A percentile compares a stretch with the other conserved stretches of the same genome.
Evolutionary conservation across 2,329 filamentous ascomycete species (phyloP).

Genomic region (Xylariaceae sp.): DNA sequence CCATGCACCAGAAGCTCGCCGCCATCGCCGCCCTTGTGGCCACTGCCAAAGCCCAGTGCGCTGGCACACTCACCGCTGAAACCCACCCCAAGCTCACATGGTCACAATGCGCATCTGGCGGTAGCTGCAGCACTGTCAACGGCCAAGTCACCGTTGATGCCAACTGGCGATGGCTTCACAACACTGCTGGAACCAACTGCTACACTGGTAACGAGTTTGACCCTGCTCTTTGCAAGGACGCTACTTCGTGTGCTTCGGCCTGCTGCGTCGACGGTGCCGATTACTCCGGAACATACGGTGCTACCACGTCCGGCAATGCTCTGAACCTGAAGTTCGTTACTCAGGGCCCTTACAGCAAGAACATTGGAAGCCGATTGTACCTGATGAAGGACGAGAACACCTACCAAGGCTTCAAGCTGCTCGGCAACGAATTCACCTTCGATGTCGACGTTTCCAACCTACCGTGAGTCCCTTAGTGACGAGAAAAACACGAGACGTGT

Average conservation of each 20-base stretch:
- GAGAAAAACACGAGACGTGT: neutral
- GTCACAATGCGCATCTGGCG: conserved; percentile 50
- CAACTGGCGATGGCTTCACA: conserved; percentile 61
- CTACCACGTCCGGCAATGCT: conserved; percentile 52
- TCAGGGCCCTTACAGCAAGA: conserved; percentile 48
- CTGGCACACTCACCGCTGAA: conserved; percentile 41
- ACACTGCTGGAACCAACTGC: conserved; percentile 51
- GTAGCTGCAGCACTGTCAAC: conserved; percentile 50
- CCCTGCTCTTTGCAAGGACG: conserved; percentile 44
- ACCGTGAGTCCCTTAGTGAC: conserved; percentile 27
- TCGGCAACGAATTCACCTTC: conserved; percentile 68
- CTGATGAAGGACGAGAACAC: conserved; percentile 60
- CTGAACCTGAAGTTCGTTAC: conserved; percentile 60
- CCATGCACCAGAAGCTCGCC: conserved; percentile 41
- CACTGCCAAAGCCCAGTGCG: conserved; percentile 49
- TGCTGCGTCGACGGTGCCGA: conserved; percentile 55
- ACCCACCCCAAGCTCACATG: conserved; percentile 55
- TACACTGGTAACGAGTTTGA: conserved; percentile 53
- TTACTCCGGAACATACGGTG: conserved; percentile 54
- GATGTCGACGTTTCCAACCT: conserved; percentile 68
- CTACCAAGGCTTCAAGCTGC: conserved; percentile 64
- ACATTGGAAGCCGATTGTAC: conserved; percentile 58
- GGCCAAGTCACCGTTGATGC: conserved; percentile 56
- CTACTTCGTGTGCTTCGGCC: conserved; percentile 47
- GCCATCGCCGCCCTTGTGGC: conserved; percentile 46